These are phyloP conservation scores for Epichloe bromicola DNA, from an alignment of 2,329 filamentous ascomycete species.

Conservation along the genomic window DNA sequence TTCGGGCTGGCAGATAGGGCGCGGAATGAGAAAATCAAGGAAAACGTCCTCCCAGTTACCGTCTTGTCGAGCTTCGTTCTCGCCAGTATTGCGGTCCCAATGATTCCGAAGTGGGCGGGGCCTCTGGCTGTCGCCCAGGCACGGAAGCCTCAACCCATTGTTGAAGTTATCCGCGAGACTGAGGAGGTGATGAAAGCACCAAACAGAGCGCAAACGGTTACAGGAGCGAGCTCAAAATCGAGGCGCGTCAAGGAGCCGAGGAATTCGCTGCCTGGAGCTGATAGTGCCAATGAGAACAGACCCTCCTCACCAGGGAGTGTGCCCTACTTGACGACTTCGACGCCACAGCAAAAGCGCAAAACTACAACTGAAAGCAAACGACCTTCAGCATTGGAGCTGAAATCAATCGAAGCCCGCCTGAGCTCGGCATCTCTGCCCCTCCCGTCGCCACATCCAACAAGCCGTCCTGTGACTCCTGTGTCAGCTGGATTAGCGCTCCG, in stretches of 20 bases:
- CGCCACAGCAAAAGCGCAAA: constrained; percentile 16
- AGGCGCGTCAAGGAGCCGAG: constrained; percentile 33
- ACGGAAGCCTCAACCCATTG: constrained; percentile 48
- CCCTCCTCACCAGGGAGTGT: constrained; percentile 14
- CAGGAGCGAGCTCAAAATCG: constrained; percentile 34
- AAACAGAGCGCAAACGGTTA: constrained; percentile 56
- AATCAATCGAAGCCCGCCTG: constrained; percentile 44
- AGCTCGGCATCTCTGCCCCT: constrained; percentile 57
- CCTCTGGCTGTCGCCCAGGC: constrained; percentile 73
- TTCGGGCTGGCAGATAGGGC: constrained; percentile 62
- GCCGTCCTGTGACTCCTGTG: constrained; percentile 44
- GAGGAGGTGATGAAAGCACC: constrained; percentile 32
- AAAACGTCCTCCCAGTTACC: constrained; percentile 69
- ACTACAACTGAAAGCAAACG: constrained; percentile 27
- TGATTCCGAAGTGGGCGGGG: constrained; percentile 65
- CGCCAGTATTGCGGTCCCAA: constrained; percentile 61
- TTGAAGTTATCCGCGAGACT: constrained; percentile 20
- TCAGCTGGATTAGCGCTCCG: constrained; percentile 38
- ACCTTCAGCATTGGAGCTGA: constrained; percentile 37
- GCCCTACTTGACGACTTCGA: constrained; percentile 10
- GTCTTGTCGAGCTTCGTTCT: constrained; percentile 71
- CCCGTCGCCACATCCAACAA: constrained; percentile 39
- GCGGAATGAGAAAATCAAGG: constrained; percentile 62
- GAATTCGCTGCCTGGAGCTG: constrained; percentile 27
- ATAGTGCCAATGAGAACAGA: constrained; percentile 16